A percentile compares a stretch with the other conserved stretches of the same genome.
Conservation (phyloP, 225 moss, liverwort and hornwort species). For the Polytrichum commune region DNA sequence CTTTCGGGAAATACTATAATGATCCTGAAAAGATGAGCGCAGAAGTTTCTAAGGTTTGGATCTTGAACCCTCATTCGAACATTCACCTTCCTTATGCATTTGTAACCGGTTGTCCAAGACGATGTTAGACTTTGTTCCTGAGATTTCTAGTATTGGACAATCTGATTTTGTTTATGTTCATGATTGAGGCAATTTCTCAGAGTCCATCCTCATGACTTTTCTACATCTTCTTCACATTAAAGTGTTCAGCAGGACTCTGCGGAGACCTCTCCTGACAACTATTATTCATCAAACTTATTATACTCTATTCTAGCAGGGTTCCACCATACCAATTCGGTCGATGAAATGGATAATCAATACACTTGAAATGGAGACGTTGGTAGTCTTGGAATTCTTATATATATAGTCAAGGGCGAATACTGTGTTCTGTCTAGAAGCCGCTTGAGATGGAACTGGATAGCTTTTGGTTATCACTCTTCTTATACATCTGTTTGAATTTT, state of each 20-base stretch:
- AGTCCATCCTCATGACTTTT: background rate
- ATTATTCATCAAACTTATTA: background rate
- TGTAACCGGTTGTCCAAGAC: no score
- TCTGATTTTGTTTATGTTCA: background rate
- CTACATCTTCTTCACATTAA: background rate
- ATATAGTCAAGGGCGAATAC: no score
- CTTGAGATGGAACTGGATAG: no score
- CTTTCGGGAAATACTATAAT: slow-evolving; percentile 51
- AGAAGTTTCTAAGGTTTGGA: slow-evolving; percentile 47
- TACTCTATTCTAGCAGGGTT: no score
- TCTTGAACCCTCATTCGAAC: background rate
- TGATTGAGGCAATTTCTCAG: background rate
- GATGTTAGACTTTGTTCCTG: no score
- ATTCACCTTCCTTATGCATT: no score
- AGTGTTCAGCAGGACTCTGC: background rate
- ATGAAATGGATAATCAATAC: no score
- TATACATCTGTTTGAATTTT: background rate
- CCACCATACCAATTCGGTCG: no score
- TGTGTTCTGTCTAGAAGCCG: no score
- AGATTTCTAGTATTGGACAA: background rate
- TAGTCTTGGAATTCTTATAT: no score
- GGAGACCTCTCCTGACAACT: background rate
- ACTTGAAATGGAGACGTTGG: no score
- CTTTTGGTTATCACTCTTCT: no score
- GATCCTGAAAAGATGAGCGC: slow-evolving; percentile 51